phyloP scores from a whole-genome alignment of 441 rosid genomes.

The Jatropha podagrica region DNA sequence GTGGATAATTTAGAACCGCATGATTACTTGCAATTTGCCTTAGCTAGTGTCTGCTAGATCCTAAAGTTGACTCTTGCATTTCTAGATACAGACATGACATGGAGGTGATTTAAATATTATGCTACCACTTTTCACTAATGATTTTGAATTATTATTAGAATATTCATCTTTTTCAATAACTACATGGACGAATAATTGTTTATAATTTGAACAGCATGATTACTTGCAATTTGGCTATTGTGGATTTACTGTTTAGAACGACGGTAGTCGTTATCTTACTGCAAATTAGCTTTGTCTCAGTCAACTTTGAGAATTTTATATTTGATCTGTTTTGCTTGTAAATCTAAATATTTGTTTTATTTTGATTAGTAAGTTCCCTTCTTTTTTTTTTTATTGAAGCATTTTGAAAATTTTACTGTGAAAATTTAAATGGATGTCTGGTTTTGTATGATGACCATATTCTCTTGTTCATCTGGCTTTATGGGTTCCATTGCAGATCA shows the following conservation, averaged over 20 bases:
- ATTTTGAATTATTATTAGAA: background rate
- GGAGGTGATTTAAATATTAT: background rate
- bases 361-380: background rate
- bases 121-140: background rate
- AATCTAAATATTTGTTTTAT: too few relatives aligned
- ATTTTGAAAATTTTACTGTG: background rate
- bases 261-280: background rate
- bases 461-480: background rate
- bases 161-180: background rate
- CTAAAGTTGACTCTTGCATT: background rate
- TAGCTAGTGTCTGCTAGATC: background rate
- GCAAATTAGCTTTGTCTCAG: background rate
- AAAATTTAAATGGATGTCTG: background rate
- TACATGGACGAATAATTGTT: background rate
- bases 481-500: slow-evolving; percentile 46
- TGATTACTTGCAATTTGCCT: too few relatives aligned
- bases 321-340: background rate
- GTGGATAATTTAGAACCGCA: too few relatives aligned
- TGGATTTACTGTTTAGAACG: too few relatives aligned
- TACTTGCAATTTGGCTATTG: background rate
- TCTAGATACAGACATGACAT: background rate
- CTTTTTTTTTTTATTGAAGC: background rate
- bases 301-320: background rate
- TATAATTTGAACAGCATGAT: background rate
- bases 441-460: background rate